Evolutionary conservation across 768 basidiomycete species (phyloP).

Genomic region (Suillus fuscotomentosus): DNA sequence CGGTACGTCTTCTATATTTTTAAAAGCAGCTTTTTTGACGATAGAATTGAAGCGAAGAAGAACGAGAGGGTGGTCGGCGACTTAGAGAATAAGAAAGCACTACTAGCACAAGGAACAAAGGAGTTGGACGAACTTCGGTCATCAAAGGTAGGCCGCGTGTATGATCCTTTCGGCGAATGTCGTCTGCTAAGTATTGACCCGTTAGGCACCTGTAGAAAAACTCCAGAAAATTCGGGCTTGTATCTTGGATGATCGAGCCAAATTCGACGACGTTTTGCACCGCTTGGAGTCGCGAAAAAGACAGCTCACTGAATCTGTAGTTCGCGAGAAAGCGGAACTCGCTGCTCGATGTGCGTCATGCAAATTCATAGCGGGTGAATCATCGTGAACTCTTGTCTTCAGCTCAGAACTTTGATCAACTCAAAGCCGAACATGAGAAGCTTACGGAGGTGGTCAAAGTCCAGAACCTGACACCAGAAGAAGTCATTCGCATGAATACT

Average conservation of each 20-base stretch:
- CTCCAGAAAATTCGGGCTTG: constrained; percentile 61
- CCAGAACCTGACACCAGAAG: constrained; percentile 90
- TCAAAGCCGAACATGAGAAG: constrained; percentile 62
- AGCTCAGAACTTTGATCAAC: constrained; percentile 63
- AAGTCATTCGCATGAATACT: constrained; percentile 87
- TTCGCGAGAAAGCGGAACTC: constrained; percentile 65
- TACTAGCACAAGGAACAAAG: constrained; percentile 43
- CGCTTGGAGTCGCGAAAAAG: constrained; percentile 70
- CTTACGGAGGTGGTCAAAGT: constrained; percentile 68
- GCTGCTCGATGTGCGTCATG: constrained; percentile 46
- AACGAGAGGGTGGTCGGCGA: constrained; percentile 67
- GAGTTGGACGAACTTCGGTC: constrained; percentile 61
- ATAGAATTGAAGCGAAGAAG: constrained; percentile 51
- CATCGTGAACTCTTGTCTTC: constrained; percentile 11
- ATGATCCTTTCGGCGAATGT: not conserved
- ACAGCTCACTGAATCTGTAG: constrained; percentile 64
- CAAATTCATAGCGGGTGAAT: not conserved
- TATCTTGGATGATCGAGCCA: constrained; percentile 71
- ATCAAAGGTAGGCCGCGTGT: constrained; percentile 47
- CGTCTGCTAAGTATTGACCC: not conserved
- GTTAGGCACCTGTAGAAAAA: constrained; percentile 61
- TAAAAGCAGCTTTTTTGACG: constrained; percentile 6
- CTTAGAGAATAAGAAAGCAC: constrained; percentile 54
- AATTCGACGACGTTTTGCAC: constrained; percentile 73
- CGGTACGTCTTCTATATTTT: constrained; percentile 42